These are phyloP conservation scores for Phytophthora syringae DNA, from an alignment of 352 stramenopile genomes.

Conservation along the genomic window DNA sequence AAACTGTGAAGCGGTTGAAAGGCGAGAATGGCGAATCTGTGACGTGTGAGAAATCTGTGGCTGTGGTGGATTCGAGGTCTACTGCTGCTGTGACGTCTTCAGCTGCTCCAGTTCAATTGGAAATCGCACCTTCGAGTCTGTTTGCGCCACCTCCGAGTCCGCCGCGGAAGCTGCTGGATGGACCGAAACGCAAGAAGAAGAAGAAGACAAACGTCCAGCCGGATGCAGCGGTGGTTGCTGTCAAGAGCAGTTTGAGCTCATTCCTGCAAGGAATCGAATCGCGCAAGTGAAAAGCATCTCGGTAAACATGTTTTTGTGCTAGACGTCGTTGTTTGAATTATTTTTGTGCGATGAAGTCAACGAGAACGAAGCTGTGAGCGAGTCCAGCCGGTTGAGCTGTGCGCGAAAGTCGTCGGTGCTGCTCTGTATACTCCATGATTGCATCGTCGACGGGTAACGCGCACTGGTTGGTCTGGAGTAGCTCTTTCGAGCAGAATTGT, in stretches of 20 bases:
- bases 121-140: constrained; percentile 35
- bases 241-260: constrained; percentile 73
- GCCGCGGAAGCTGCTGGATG: constrained; percentile 74
- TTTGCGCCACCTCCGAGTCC: constrained; percentile 63
- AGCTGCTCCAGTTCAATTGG: not conserved
- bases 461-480: constrained; percentile 30
- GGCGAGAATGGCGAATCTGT: not conserved
- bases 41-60: not conserved
- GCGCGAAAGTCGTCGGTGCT: constrained; percentile 36
- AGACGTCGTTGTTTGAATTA: not conserved
- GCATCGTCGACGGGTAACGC: constrained; percentile 54
- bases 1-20: constrained; percentile 38
- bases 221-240: constrained; percentile 46
- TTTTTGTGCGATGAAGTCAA: constrained; percentile 30
- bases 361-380: constrained; percentile 31
- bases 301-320: constrained; percentile 9
- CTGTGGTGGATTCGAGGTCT: not conserved
- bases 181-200: constrained; percentile 76
- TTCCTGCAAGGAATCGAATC: constrained; percentile 61
- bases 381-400: constrained; percentile 36
- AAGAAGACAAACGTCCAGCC: constrained; percentile 47
- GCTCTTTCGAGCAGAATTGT: constrained; percentile 23
- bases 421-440: constrained; percentile 43
- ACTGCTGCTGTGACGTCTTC: not conserved
- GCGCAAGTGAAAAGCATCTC: constrained; percentile 36